phyloP scores from a whole-genome alignment of 257 asterid genomes.

The Lithospermum erythrorhizon region DNA sequence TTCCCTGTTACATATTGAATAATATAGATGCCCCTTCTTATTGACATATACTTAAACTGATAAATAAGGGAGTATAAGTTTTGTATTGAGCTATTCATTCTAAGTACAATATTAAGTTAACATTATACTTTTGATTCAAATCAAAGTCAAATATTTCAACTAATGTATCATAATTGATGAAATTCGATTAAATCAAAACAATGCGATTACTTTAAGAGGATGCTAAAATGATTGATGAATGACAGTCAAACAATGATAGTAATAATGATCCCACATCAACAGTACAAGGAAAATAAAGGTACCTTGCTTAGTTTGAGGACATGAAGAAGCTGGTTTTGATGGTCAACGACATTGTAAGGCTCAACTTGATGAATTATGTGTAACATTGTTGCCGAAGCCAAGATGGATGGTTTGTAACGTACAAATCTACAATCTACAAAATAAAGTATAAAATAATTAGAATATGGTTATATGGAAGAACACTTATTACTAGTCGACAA shows the following conservation, averaged over 20 bases:
- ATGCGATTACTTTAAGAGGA: neutral
- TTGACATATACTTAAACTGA: too few species aligned
- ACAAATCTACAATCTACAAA: conserved; percentile 60
- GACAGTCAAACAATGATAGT: neutral
- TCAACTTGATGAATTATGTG: conserved; percentile 62
- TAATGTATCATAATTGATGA: too few species aligned
- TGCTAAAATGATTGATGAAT: neutral
- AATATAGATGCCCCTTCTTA: too few species aligned
- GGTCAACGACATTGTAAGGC: conserved; percentile 37
- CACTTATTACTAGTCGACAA: neutral
- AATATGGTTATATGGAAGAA: neutral
- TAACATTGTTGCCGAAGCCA: conserved; percentile 84
- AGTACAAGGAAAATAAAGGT: conserved; percentile 6
- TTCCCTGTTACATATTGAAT: too few species aligned
- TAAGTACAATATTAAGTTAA: too few species aligned
- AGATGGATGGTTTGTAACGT: conserved; percentile 54
- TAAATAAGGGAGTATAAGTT: too few species aligned
- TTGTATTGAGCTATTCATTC: too few species aligned
- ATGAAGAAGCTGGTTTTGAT: conserved; percentile 59
- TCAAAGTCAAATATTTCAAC: too few species aligned
- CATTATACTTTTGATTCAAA: too few species aligned
- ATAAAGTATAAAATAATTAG: neutral
- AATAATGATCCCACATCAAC: neutral
- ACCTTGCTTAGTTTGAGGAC: conserved; percentile 70
- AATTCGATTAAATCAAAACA: too few species aligned